Percentiles rank a stretch among this genome's conserved stretches.
Evolutionary conservation across 805 yeast genomes (phyloP).

Genomic region (Candida tibetensis): DNA sequence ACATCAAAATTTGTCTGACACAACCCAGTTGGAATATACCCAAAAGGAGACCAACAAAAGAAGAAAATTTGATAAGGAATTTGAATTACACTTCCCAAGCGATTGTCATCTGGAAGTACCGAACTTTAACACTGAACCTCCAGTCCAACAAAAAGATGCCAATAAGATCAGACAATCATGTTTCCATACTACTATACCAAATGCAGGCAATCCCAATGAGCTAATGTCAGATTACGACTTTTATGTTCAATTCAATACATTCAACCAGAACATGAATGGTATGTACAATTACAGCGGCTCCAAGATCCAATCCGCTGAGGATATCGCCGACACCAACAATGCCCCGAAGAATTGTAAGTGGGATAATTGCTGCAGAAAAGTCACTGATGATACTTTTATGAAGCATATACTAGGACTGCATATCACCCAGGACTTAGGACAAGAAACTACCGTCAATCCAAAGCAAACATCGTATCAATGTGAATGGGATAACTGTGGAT

Average conservation of each 20-base stretch:
- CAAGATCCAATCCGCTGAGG: conserved; percentile 1
- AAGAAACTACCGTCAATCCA: conserved; percentile 6
- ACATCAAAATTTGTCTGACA: conserved; percentile 24
- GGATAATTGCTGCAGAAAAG: conserved; percentile 55
- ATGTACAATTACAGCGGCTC: not conserved
- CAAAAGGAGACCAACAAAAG: conserved; percentile 7
- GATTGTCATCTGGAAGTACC: conserved; percentile 27
- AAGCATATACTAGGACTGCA: conserved; percentile 48
- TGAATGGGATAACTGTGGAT: conserved; percentile 76
- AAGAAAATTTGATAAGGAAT: conserved; percentile 11
- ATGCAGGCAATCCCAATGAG: conserved; percentile 11
- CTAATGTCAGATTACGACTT: conserved; percentile 37
- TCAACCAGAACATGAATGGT: conserved; percentile 16
- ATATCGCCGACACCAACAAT: not conserved
- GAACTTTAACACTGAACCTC: not conserved
- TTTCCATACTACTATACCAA: conserved; percentile 44
- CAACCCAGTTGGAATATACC: conserved; percentile 6
- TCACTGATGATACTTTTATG: conserved; percentile 31
- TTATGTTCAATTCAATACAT: conserved; percentile 34
- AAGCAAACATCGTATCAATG: conserved; percentile 42
- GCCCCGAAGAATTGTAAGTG: conserved; percentile 51
- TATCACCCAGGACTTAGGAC: conserved; percentile 45
- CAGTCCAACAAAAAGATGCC: conserved; percentile 2
- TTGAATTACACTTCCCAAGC: conserved; percentile 41
- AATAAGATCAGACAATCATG: conserved; percentile 39